A percentile compares a stretch with the other conserved stretches of the same genome.
These are phyloP conservation scores for Fraxinus floribunda DNA, from an alignment of 305 asterid species.

Conservation along the genomic window DNA sequence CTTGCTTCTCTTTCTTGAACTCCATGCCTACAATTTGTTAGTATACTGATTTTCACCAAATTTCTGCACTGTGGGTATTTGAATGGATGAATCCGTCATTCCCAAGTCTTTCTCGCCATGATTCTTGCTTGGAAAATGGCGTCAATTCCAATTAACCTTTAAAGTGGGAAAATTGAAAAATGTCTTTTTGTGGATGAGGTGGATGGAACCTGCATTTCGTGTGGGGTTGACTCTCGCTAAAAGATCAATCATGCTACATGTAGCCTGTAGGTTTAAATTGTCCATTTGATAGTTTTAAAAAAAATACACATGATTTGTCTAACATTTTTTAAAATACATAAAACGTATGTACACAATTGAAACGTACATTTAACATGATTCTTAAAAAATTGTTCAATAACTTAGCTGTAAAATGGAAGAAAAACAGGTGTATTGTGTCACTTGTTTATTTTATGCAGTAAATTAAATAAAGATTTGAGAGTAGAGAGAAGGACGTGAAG, in stretches of 20 bases:
- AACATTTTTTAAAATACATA: no score
- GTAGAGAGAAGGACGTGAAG: constrained; percentile 30
- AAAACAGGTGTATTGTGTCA: constrained; percentile 23
- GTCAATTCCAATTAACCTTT: not conserved
- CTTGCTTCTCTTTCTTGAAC: constrained; percentile 50
- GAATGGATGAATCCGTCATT: constrained; percentile 10
- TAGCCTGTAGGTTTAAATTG: no score
- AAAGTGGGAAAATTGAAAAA: constrained; percentile 13
- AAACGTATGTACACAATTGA: no score
- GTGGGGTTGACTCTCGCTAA: no score
- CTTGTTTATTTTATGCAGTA: constrained; percentile 26
- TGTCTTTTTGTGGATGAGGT: constrained; percentile 11
- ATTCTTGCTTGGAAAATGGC: constrained; percentile 5
- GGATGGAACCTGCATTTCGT: constrained; percentile 7
- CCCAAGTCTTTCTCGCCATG: not conserved
- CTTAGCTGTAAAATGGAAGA: constrained; percentile 19
- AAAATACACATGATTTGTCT: no score
- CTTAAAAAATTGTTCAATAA: not conserved
- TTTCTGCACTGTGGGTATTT: not conserved
- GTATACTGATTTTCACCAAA: not conserved
- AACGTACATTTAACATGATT: no score
- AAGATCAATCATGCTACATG: no score
- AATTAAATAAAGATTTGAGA: not conserved
- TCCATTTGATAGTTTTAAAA: no score
- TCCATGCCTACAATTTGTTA: constrained; percentile 33